Evolutionary conservation across 1,284 basidiomycete genomes (phyloP), one percentile per base, ranked within the genome.

Genomic region (Malassezia globosa): DNA sequence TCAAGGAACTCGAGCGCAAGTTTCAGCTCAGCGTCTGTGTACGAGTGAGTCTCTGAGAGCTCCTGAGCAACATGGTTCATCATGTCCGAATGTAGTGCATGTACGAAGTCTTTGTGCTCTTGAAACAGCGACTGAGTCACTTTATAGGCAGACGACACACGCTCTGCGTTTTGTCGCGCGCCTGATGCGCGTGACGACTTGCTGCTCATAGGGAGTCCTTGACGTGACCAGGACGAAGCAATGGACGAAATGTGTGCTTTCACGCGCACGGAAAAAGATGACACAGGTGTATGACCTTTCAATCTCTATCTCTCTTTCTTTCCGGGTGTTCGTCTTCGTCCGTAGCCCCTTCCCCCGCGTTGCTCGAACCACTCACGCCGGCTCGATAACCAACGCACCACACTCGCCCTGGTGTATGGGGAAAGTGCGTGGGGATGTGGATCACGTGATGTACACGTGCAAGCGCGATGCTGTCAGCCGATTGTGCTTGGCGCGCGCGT

Each of bases 1-100:
- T 51, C 39, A 6, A 51, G 24, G 25, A 41, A 51, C 10, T 36
- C 39, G n/a, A 37, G 49, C 19, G 33, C 42, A 5, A 37, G 7
- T 5, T 18, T 26, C 18, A 45, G 31, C 37, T 45, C 42, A 7
- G 39, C 42, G 8, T 45, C 49, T 3, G 31, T 13, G 22, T 37
- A 51, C 14, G 31, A 11, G 14, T n/a, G 33, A 24, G 22, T 13
- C 7, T 21, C 19, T 7, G 33, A 16, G 4, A 51, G 40, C 24
- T 27, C 21, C 24, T n/a, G n/a, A 2, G 38, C 25, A 37, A 26
- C 43, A 7, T 37, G 43, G 7, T 36, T 44, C 8, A 51, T 13
- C 25, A 46, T 8, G 14, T 43, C 23, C 4, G 33, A 16, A 13
- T 42, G 49, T 11, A 51, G 43, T 19, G 37, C 49, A 16, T 8